These are phyloP conservation scores for Vanrija humicola DNA, from an alignment of 1,284 basidiomycete species.

Conservation along the genomic window DNA sequence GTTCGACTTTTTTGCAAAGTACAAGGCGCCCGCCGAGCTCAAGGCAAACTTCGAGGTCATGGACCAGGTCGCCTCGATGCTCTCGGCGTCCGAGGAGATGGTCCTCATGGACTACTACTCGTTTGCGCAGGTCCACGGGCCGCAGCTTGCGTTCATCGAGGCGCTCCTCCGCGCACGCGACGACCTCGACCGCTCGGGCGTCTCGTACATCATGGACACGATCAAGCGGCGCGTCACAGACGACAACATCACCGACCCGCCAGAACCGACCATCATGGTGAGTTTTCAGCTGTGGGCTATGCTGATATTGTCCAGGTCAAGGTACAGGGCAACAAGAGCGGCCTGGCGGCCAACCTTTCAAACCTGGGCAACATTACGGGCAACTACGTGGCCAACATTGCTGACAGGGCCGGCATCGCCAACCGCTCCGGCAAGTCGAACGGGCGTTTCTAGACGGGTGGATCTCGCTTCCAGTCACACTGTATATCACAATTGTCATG, in stretches of 20 bases:
- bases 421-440: not conserved
- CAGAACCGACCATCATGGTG: slow-evolving; percentile 54
- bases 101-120: slow-evolving; percentile 92
- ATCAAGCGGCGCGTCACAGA: slow-evolving; percentile 88
- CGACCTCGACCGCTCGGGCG: slow-evolving; percentile 81
- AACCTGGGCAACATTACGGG: slow-evolving; percentile 15
- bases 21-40: slow-evolving; percentile 76
- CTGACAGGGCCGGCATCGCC: not conserved
- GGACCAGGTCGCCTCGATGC: slow-evolving; percentile 75
- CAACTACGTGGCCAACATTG: slow-evolving; percentile 23
- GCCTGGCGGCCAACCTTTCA: slow-evolving; percentile 34
- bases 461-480: no score
- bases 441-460: no score
- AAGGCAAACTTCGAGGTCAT: slow-evolving; percentile 80
- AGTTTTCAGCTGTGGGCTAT: slow-evolving; percentile 45
- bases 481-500: no score
- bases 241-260: slow-evolving; percentile 71
- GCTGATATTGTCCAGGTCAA: slow-evolving; percentile 29
- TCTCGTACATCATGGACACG: slow-evolving; percentile 91
- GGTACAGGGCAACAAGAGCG: slow-evolving; percentile 27
- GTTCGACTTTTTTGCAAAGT: slow-evolving; percentile 73
- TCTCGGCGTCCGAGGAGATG: slow-evolving; percentile 87
- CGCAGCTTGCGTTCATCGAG: slow-evolving; percentile 88
- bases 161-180: slow-evolving; percentile 81
- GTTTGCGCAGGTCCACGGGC: slow-evolving; percentile 94